A percentile compares a stretch with the other conserved stretches of the same genome.
Evolutionary conservation across 2,329 filamentous ascomycete genomes (phyloP).

Genomic region (Aspergillus texensis): DNA sequence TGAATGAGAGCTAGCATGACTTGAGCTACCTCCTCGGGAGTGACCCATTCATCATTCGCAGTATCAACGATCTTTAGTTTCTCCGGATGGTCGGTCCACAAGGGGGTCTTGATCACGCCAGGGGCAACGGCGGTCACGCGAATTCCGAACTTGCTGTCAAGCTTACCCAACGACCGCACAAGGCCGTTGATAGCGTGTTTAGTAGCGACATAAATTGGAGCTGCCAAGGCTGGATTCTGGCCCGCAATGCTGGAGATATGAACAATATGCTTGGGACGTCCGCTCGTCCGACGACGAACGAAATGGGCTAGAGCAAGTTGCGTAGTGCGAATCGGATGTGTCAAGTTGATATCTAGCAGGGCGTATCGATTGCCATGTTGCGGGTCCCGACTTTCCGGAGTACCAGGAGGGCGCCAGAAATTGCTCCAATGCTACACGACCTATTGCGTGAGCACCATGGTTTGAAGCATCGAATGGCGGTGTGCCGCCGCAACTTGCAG

Average conservation of each 20-base stretch:
- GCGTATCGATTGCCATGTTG: slow-evolving; percentile 46
- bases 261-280: slow-evolving; percentile 46
- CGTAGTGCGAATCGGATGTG: slow-evolving; percentile 55
- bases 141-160: slow-evolving; percentile 55
- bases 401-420: slow-evolving; percentile 54
- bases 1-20: slow-evolving; percentile 61
- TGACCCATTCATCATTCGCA: slow-evolving; percentile 58
- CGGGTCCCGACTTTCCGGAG: slow-evolving; percentile 45
- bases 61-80: slow-evolving; percentile 57
- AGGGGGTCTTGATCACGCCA: slow-evolving; percentile 62
- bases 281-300: slow-evolving; percentile 33
- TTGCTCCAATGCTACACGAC: slow-evolving; percentile 48
- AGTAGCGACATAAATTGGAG: slow-evolving; percentile 52
- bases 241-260: slow-evolving; percentile 54
- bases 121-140: slow-evolving; percentile 63
- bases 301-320: slow-evolving; percentile 56
- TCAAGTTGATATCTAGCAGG: slow-evolving; percentile 54
- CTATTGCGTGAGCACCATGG: not conserved
- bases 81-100: slow-evolving; percentile 65
- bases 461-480: not conserved
- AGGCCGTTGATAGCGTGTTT: slow-evolving; percentile 55
- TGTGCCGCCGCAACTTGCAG: not conserved
- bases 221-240: slow-evolving; percentile 41
- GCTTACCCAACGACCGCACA: slow-evolving; percentile 52
- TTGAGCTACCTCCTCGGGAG: slow-evolving; percentile 62